Evolutionary conservation across 2,329 filamentous ascomycete species (phyloP), one percentile per base, ranked within the genome.

Genomic region (Diaporthe citrichinensis): DNA sequence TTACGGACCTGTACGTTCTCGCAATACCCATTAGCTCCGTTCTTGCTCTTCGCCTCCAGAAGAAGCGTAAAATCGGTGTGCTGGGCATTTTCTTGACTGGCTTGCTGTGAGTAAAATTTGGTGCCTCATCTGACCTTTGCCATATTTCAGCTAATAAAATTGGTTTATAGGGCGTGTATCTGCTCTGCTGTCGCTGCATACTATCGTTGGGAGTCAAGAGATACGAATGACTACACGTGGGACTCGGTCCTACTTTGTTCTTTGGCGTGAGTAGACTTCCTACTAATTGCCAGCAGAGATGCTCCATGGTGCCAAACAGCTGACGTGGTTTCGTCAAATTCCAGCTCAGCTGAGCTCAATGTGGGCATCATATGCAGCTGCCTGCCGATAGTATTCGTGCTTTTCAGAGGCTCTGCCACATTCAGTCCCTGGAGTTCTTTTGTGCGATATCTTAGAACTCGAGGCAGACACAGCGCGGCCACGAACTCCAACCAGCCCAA

Each of bases 311-410:
- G 20, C 39, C 12, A 58, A 23, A 36, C 15, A 59, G 59, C 59
- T 65, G 39, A 65, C 59, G 31, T 20, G 1, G 3, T 17, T 8
- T 23, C n/a, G 28, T 23, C 20, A 23, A 25, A 34, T 57, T n/a
- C 5, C 51, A 72, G 69, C 28, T 57, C 57, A 14, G 69, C 69
- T 12, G 69, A 72, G 57, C 53, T 72, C 17, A 72, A 72, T 46
- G 39, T 72, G 7, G 69, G 69, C 39, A 72, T 72, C 12, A 72
- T 72, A 4, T 72, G 69, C 34, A 59, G 53, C 20, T 72, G 69
- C 31, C 31, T 72, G 25, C 69, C 69, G 6, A 49, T 72, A 44
- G 28, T 72, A 44, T 72, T 72, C 20, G 55, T 72, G 20, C 28
- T 72, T 7, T 72, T 59, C 69, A 59, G 15, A 1, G 59, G 59